phyloP scores from a whole-genome alignment of 805 yeast genomes.

The Kluyveromyces lactis region DNA sequence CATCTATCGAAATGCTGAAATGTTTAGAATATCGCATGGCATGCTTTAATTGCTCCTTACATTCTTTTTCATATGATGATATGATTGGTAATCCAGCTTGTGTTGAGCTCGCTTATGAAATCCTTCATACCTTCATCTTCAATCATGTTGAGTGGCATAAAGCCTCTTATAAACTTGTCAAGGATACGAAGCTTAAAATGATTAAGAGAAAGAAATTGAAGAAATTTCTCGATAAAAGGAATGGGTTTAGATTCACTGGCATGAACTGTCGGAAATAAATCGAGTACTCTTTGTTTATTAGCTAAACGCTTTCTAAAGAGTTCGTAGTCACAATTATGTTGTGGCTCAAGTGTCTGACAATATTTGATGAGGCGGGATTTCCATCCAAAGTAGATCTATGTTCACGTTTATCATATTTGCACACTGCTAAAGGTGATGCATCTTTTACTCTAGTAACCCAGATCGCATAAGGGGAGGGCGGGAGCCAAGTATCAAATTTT shows the following conservation, averaged over 20 bases:
- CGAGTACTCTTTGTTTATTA: background rate
- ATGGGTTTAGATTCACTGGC: background rate
- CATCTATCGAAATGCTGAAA: conserved; percentile 6
- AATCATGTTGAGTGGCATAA: conserved; percentile 2
- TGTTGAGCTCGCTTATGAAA: background rate
- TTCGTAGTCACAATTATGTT: conserved; percentile 10
- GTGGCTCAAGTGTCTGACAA: conserved; percentile 9
- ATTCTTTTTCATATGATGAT: conserved; percentile 6
- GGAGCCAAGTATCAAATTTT: conserved; percentile 10
- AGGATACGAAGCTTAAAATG: background rate
- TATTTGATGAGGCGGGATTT: conserved; percentile 10
- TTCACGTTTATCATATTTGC: conserved; percentile 10
- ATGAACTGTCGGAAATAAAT: background rate
- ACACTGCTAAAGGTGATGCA: conserved; percentile 9
- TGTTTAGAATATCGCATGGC: conserved; percentile 6
- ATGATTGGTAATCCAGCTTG: background rate
- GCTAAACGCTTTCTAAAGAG: conserved; percentile 6
- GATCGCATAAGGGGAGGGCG: conserved; percentile 10
- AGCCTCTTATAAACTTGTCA: background rate
- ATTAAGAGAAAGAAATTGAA: conserved; percentile 2
- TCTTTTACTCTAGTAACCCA: conserved; percentile 12
- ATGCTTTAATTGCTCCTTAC: conserved; percentile 7
- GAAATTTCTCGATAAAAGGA: background rate
- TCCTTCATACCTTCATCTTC: conserved; percentile 1
- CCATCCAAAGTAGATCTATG: conserved; percentile 8